phyloP scores from a whole-genome alignment of 352 stramenopile genomes.

The Globisporangium heterothallicum region DNA sequence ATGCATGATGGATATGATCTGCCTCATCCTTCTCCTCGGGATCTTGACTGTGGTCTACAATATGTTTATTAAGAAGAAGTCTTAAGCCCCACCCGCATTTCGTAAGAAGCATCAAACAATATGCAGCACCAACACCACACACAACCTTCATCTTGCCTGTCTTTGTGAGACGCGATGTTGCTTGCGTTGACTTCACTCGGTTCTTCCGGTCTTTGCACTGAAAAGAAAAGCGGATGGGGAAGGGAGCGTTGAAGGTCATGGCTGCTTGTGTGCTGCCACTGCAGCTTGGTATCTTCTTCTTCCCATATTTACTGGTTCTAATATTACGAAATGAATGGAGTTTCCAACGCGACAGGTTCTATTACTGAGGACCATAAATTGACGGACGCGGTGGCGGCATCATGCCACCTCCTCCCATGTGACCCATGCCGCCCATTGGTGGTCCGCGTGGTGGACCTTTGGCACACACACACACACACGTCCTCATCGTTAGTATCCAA shows the following conservation, averaged over 20 bases:
- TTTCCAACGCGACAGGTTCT: background rate
- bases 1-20: conserved; percentile 90
- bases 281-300: too few species aligned
- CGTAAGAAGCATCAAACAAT: conserved; percentile 14
- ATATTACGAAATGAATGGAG: background rate
- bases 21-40: conserved; percentile 76
- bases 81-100: too few species aligned
- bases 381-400: conserved; percentile 43
- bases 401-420: conserved; percentile 19
- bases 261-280: too few species aligned
- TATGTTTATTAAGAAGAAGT: conserved; percentile 83
- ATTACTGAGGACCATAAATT: conserved; percentile 71
- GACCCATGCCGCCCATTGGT: conserved; percentile 27
- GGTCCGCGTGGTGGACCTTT: conserved; percentile 47
- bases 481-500: background rate
- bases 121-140: background rate
- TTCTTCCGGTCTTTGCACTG: too few species aligned
- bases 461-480: background rate
- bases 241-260: too few species aligned
- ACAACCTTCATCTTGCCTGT: too few species aligned
- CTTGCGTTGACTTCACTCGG: too few species aligned
- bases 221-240: too few species aligned
- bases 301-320: too few species aligned
- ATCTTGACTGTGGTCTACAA: conserved; percentile 84
- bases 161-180: too few species aligned